phyloP scores from a whole-genome alignment of 2,329 filamentous ascomycete genomes.

The Anthostomella pinea region DNA sequence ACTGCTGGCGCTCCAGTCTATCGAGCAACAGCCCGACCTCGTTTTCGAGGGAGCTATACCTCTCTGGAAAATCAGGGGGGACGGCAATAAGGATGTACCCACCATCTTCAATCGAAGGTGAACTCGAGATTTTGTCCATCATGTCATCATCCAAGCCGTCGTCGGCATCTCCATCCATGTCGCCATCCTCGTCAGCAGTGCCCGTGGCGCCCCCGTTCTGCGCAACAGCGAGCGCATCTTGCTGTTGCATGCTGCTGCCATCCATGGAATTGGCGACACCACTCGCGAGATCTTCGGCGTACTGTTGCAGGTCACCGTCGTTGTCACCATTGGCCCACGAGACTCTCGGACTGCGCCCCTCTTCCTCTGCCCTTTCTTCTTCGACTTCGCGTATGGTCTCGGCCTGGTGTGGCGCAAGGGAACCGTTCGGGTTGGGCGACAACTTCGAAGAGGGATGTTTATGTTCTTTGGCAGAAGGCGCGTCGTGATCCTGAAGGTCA shows the following conservation, averaged over 20 bases:
- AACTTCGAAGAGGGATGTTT: constrained; percentile 51
- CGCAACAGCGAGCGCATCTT: constrained; percentile 58
- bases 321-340: constrained; percentile 48
- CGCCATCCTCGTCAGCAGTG: constrained; percentile 54
- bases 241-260: constrained; percentile 43
- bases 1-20: too few species aligned
- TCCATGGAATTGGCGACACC: constrained; percentile 40
- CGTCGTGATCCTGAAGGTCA: constrained; percentile 82
- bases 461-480: constrained; percentile 84
- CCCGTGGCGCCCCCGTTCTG: constrained; percentile 57
- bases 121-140: constrained; percentile 98
- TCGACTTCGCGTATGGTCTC: constrained; percentile 78
- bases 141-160: constrained; percentile 84
- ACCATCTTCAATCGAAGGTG: constrained; percentile 99
- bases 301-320: constrained; percentile 40
- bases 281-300: constrained; percentile 45
- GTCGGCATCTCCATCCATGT: constrained; percentile 67
- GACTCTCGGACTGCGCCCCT: constrained; percentile 60
- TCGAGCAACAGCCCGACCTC: too few species aligned
- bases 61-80: too few species aligned
- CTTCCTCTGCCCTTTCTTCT: constrained; percentile 72
- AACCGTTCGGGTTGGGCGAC: constrained; percentile 43
- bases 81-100: constrained; percentile 67
- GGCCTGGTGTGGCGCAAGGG: constrained; percentile 76
- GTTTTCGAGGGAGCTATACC: too few species aligned